These are phyloP conservation scores for Juncus effusus DNA, from an alignment of 176 grass and related monocot genomes.

Conservation along the genomic window DNA sequence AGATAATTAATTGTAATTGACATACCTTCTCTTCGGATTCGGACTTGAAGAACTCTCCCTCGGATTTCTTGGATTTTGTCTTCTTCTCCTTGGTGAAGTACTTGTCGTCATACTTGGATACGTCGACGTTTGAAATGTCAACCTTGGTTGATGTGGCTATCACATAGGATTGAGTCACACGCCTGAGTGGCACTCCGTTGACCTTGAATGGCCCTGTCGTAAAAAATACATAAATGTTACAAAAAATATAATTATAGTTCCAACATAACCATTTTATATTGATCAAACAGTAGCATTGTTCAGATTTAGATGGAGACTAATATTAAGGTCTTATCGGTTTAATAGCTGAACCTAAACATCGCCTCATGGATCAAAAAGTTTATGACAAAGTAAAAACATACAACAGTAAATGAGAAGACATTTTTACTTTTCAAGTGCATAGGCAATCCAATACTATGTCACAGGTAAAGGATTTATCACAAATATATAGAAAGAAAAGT, in stretches of 20 bases:
- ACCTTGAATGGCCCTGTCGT: constrained; percentile 86
- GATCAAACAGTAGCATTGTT: neutral
- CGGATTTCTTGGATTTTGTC: constrained; percentile 65
- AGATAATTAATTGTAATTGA: neutral
- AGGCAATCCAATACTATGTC: too few relatives aligned
- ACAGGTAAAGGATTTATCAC: neutral
- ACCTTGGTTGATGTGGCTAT: constrained; percentile 85
- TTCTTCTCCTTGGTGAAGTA: constrained; percentile 87
- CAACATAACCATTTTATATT: too few relatives aligned
- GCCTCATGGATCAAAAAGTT: too few relatives aligned
- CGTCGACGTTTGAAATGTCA: constrained; percentile 63
- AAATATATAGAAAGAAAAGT: neutral
- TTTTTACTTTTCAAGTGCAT: too few relatives aligned
- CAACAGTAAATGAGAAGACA: too few relatives aligned
- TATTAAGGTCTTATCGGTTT: too few relatives aligned
- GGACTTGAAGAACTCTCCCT: constrained; percentile 77
- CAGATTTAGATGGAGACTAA: neutral
- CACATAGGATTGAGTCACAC: constrained; percentile 73
- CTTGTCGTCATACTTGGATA: constrained; percentile 72
- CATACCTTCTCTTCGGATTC: constrained; percentile 47
- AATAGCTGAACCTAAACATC: too few relatives aligned
- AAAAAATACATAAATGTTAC: constrained; percentile 1
- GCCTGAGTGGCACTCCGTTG: constrained; percentile 80
- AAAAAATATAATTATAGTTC: too few relatives aligned
- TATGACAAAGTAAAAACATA: too few relatives aligned